phyloP scores from a whole-genome alignment of 129 eudicot species.

The Flaveria brownii region DNA sequence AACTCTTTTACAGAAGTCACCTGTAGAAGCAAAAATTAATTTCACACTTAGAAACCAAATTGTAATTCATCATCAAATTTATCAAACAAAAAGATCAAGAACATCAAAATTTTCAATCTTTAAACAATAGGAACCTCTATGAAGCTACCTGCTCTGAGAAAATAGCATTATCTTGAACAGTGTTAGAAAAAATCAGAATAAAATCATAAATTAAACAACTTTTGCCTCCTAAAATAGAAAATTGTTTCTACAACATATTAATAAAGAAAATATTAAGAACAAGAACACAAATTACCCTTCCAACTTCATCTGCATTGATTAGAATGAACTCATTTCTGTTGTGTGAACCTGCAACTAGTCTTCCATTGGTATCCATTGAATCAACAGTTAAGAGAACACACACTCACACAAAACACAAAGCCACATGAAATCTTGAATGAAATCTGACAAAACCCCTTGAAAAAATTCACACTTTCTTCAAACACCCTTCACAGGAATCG shows the following conservation, averaged over 20 bases:
- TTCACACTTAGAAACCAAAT: slow-evolving; percentile 3
- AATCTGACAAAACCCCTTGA: slow-evolving; percentile 3
- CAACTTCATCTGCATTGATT: slow-evolving; percentile 96
- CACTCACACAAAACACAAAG: slow-evolving; percentile 13
- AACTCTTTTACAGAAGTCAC: slow-evolving; percentile 71
- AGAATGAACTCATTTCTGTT: slow-evolving; percentile 91
- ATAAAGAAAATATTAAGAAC: not conserved
- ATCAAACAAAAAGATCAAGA: slow-evolving; percentile 7
- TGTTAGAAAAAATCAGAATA: not conserved
- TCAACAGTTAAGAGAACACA: not conserved
- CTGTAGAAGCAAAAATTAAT: slow-evolving; percentile 34
- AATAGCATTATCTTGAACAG: not conserved
- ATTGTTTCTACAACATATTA: not conserved
- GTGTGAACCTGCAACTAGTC: slow-evolving; percentile 93
- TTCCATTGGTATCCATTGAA: slow-evolving; percentile 75
- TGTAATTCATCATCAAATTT: slow-evolving; percentile 4
- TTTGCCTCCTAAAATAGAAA: too few relatives aligned
- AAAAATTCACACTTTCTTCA: not conserved
- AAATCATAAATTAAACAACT: too few relatives aligned
- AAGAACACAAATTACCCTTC: slow-evolving; percentile 51
- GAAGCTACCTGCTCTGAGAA: not conserved
- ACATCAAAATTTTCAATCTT: slow-evolving; percentile 13
- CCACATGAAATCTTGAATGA: slow-evolving; percentile 17
- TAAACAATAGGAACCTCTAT: slow-evolving; percentile 6
- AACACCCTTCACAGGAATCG: slow-evolving; percentile 8